Conservation (phyloP, 108 stramenopile genomes). For the Asterionellopsis glacialis region DNA sequence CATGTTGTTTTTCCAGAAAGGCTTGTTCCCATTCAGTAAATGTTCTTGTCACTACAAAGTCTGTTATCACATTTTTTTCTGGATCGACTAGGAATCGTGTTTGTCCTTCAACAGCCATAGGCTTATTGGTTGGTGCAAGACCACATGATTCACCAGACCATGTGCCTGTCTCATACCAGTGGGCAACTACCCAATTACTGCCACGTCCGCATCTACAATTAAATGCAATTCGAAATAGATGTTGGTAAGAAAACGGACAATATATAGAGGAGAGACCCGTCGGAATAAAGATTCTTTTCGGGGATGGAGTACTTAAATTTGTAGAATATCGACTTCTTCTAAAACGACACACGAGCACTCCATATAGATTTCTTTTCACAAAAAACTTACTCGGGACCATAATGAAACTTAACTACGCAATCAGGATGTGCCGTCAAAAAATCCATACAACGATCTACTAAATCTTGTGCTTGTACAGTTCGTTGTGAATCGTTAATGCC, state of each 20-base stretch:
- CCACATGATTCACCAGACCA: slow-evolving; percentile 45
- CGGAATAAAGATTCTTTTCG: no score
- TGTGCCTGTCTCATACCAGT: slow-evolving; percentile 65
- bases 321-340: no score
- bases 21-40: slow-evolving; percentile 52
- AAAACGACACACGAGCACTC: no score
- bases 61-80: slow-evolving; percentile 36
- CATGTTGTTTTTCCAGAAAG: slow-evolving; percentile 8
- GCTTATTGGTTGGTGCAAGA: slow-evolving; percentile 27
- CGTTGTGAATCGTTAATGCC: slow-evolving; percentile 17
- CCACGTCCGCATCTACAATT: slow-evolving; percentile 30
- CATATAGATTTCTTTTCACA: no score
- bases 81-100: slow-evolving; percentile 49
- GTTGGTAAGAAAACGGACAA: slow-evolving; percentile 3
- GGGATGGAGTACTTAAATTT: no score
- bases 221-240: no score
- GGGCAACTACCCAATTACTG: slow-evolving; percentile 50
- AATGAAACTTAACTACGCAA: slow-evolving; percentile 41
- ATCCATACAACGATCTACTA: slow-evolving; percentile 56
- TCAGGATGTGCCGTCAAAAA: slow-evolving; percentile 64
- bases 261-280: no score
- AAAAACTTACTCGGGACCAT: slow-evolving; percentile 32
- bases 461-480: slow-evolving; percentile 23
- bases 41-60: slow-evolving; percentile 57
- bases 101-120: slow-evolving; percentile 57